phyloP scores from a whole-genome alignment of 805 yeast species.

The Ascoidea rubescens region DNA sequence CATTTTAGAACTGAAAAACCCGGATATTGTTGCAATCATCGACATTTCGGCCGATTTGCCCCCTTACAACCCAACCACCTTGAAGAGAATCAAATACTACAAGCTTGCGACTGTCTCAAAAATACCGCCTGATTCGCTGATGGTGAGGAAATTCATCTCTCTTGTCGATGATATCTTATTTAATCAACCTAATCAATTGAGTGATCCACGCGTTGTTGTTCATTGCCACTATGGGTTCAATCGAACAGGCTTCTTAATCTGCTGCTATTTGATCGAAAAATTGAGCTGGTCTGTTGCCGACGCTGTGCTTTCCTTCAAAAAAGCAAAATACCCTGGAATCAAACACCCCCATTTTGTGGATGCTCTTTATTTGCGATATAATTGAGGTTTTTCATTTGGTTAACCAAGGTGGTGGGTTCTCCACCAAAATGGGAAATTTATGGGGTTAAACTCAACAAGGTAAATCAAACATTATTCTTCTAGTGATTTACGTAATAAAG shows the following conservation, averaged over 20 bases:
- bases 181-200: slow-evolving; percentile 6
- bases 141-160: slow-evolving; percentile 41
- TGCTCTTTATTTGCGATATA: slow-evolving; percentile 54
- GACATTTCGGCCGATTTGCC: slow-evolving; percentile 48
- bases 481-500: no score
- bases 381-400: slow-evolving; percentile 8
- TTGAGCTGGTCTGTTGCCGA: slow-evolving; percentile 46
- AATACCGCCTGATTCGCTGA: slow-evolving; percentile 51
- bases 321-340: slow-evolving; percentile 55
- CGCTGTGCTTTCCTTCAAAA: slow-evolving; percentile 44
- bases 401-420: no score
- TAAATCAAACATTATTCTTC: no score
- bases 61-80: slow-evolving; percentile 47
- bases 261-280: slow-evolving; percentile 51
- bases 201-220: slow-evolving; percentile 36
- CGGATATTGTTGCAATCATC: slow-evolving; percentile 41
- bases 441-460: no score
- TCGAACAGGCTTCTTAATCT: slow-evolving; percentile 61
- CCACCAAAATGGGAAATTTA: no score
- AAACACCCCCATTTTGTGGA: slow-evolving; percentile 68
- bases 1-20: slow-evolving; percentile 33
- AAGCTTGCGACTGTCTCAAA: slow-evolving; percentile 71
- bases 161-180: slow-evolving; percentile 34
- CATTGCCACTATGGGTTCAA: slow-evolving; percentile 80
- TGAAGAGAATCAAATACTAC: slow-evolving; percentile 39